Conservation (phyloP, 2,329 filamentous ascomycete species). For the Gremmenia infestans region DNA sequence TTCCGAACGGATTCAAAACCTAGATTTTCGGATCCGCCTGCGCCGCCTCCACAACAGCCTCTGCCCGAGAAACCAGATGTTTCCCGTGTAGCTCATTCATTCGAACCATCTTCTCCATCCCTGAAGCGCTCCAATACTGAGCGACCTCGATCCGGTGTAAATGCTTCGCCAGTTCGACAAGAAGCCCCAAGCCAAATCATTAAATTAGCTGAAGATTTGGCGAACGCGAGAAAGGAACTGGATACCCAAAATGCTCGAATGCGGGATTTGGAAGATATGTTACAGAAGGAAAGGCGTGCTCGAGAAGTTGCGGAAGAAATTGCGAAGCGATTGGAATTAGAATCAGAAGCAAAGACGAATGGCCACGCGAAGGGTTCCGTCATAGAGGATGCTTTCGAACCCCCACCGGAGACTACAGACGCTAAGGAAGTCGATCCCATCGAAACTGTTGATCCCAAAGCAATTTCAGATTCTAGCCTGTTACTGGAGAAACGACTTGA, state of each 20-base stretch:
- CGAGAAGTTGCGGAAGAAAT: conserved; percentile 80
- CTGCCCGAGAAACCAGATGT: conserved; percentile 88
- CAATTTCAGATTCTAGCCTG: conserved; percentile 69
- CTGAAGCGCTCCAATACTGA: conserved; percentile 75
- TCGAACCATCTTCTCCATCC: conserved; percentile 49
- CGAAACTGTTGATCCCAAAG: conserved; percentile 61
- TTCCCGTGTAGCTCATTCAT: conserved; percentile 38
- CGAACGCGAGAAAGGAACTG: conserved; percentile 78
- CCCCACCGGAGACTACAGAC: conserved; percentile 34
- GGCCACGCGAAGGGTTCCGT: conserved; percentile 35
- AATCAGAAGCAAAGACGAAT: conserved; percentile 39
- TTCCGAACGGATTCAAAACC: conserved; percentile 70
- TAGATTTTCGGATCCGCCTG: conserved; percentile 87
- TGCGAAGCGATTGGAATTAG: conserved; percentile 64
- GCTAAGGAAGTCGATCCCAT: conserved; percentile 5
- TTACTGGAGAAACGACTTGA: conserved; percentile 26
- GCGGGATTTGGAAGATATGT: conserved; percentile 72
- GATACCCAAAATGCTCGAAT: conserved; percentile 77
- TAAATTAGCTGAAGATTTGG: conserved; percentile 78
- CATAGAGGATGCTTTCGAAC: conserved; percentile 43
- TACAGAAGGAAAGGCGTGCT: conserved; percentile 75
- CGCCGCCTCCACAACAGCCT: conserved; percentile 87
- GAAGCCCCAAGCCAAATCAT: conserved; percentile 70
- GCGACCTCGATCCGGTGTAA: conserved; percentile 56
- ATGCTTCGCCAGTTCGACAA: conserved; percentile 40